phyloP scores from a whole-genome alignment of 257 asterid species.

The Catharanthus roseus region DNA sequence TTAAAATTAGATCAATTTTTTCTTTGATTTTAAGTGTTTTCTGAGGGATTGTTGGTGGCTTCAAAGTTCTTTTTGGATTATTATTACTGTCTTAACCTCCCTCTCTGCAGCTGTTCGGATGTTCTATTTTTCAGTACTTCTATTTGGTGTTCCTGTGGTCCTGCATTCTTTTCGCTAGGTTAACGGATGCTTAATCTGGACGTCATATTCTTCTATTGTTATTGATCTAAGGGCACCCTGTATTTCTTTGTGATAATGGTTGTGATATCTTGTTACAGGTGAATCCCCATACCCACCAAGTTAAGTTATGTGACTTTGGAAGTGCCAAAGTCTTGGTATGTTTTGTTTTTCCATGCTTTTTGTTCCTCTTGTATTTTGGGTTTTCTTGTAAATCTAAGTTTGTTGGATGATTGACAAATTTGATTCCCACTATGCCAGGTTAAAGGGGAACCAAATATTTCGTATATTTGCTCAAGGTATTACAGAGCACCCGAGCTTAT shows the following conservation, averaged over 20 bases:
- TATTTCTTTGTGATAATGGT: neutral
- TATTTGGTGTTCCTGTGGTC: neutral
- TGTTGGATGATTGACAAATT: constrained; percentile 10
- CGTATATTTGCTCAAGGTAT: constrained; percentile 56
- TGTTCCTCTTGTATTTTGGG: neutral
- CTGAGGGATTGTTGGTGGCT: neutral
- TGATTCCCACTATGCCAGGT: constrained; percentile 26
- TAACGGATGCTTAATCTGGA: neutral
- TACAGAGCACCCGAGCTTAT: constrained; percentile 60
- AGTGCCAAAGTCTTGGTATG: constrained; percentile 52
- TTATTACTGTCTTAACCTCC: neutral
- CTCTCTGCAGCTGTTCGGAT: too few relatives aligned
- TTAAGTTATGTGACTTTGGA: constrained; percentile 50
- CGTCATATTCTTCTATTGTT: neutral
- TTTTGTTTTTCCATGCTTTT: neutral
- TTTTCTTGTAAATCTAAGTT: neutral
- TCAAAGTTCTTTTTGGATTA: neutral
- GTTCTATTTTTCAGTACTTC: neutral
- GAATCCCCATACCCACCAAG: constrained; percentile 65
- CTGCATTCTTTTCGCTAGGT: neutral
- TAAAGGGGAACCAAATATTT: constrained; percentile 53
- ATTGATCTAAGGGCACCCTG: neutral
- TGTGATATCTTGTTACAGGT: constrained; percentile 34
- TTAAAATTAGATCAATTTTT: too few relatives aligned
- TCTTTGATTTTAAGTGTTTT: neutral